These are phyloP conservation scores for Thalassiosira profunda DNA, from an alignment of 108 stramenopile species.

Conservation along the genomic window DNA sequence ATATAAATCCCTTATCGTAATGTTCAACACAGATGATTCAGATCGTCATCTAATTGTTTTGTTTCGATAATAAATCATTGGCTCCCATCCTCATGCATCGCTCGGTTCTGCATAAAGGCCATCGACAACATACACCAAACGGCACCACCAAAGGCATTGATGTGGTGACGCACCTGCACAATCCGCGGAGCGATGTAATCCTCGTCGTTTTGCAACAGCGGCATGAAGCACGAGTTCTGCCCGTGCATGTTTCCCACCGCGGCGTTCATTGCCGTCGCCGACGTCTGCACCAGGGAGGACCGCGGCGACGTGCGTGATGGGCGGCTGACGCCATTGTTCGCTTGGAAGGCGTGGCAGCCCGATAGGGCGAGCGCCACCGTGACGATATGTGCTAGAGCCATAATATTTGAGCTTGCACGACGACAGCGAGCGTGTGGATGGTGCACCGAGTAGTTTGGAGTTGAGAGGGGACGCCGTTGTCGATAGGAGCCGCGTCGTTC, in stretches of 20 bases:
- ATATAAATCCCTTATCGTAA: constrained; percentile 64
- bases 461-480: too few relatives aligned
- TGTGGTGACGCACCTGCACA: constrained; percentile 60
- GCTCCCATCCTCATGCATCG: neutral
- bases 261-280: constrained; percentile 18
- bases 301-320: neutral
- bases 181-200: constrained; percentile 88
- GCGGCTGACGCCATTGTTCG: too few relatives aligned
- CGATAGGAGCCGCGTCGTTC: too few relatives aligned
- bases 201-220: constrained; percentile 81
- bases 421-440: too few relatives aligned
- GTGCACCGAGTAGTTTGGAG: too few relatives aligned
- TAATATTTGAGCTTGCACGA: too few relatives aligned
- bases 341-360: too few relatives aligned
- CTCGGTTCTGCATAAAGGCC: neutral
- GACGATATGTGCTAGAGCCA: too few relatives aligned
- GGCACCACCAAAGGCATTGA: neutral
- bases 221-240: constrained; percentile 79
- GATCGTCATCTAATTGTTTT: constrained; percentile 58
- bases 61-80: constrained; percentile 46
- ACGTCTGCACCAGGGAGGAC: neutral
- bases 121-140: neutral
- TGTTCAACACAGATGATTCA: constrained; percentile 40
- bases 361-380: too few relatives aligned
- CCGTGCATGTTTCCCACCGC: constrained; percentile 59